Base-by-base conservation (phyloP, 1,284 basidiomycete genomes). In the Abortiporus biennis region DNA sequence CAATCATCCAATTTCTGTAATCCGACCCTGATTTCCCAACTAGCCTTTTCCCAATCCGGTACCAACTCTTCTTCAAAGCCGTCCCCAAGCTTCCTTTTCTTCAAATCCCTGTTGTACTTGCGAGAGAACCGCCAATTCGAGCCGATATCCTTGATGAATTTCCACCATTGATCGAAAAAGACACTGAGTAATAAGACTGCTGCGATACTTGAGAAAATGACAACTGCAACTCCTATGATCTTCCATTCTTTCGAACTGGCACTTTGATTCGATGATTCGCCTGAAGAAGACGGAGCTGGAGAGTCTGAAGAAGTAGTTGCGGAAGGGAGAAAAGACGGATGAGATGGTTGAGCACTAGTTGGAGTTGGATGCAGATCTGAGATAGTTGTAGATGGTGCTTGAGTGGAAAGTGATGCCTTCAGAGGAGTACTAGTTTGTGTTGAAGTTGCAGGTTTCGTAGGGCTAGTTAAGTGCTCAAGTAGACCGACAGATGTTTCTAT, bases 131-230 rank as follows among this genome's bases (percentile, higher is more conserved):
- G 44, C 9, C 49, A 42, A 19, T 74, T 67, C 38, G 68, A 66
- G 32, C 72, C 38, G 36, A 73, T 50, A 39, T 76, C 77, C 31
- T 67, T 62, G 41, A 80, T 39, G 57, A 82, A 76, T 17, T 69
- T 65, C 68, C 70, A 77, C 70, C 79, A 78, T 20, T 74, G 69
- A 57, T 85, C 80, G 59, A 80, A 84, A 60, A 79, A 84, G 32
- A 79, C 68, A 40, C 75, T 62, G 8, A 69, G 61, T 40, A 83
- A 63, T 49, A 80, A 68, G 40, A 72, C 60, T 3, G 63, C 66
- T 20, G 68, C 76, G 42, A 84, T 64, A 22, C 73, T 66, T 38
- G 68, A 75, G 50, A 85, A 68, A 16, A 69, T 67, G 47, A 82
- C 72, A 44, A 83, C 69, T 4, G 71, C 70, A 45, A 85, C 72